These are phyloP conservation scores for Flammula alnicola DNA, from an alignment of 1,284 basidiomycete species.

Conservation along the genomic window DNA sequence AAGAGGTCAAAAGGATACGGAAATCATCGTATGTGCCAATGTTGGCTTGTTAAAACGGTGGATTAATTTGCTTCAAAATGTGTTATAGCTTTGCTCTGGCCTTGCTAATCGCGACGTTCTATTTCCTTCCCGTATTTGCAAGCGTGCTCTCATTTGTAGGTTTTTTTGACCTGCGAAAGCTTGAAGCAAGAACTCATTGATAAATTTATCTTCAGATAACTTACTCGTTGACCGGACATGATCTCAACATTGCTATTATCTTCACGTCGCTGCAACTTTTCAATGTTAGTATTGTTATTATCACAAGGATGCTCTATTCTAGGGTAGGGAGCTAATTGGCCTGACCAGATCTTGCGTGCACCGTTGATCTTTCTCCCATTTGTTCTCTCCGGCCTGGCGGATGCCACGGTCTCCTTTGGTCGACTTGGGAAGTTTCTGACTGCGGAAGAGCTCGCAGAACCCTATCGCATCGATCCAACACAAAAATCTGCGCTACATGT, in stretches of 20 bases:
- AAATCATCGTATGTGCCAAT: slow-evolving; percentile 48
- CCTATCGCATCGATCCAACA: slow-evolving; percentile 51
- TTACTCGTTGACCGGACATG: slow-evolving; percentile 68
- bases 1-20: slow-evolving; percentile 57
- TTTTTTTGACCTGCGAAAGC: neutral
- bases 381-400: slow-evolving; percentile 53
- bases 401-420: slow-evolving; percentile 64
- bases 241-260: slow-evolving; percentile 70
- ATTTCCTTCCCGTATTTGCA: slow-evolving; percentile 69
- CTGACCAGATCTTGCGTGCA: slow-evolving; percentile 54
- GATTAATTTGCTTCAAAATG: neutral
- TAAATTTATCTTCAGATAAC: slow-evolving; percentile 53
- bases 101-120: slow-evolving; percentile 57
- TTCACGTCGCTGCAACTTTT: slow-evolving; percentile 79
- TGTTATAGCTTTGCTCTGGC: slow-evolving; percentile 53
- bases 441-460: slow-evolving; percentile 66
- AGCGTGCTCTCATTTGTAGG: slow-evolving; percentile 73
- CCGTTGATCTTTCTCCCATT: slow-evolving; percentile 60
- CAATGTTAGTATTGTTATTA: slow-evolving; percentile 55
- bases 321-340: neutral
- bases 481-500: slow-evolving; percentile 55
- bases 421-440: slow-evolving; percentile 65
- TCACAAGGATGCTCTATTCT: neutral
- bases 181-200: neutral
- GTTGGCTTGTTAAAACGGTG: neutral